Evolutionary conservation across 768 basidiomycete genomes (phyloP).

Genomic region (Gloeostereum incarnatum): DNA sequence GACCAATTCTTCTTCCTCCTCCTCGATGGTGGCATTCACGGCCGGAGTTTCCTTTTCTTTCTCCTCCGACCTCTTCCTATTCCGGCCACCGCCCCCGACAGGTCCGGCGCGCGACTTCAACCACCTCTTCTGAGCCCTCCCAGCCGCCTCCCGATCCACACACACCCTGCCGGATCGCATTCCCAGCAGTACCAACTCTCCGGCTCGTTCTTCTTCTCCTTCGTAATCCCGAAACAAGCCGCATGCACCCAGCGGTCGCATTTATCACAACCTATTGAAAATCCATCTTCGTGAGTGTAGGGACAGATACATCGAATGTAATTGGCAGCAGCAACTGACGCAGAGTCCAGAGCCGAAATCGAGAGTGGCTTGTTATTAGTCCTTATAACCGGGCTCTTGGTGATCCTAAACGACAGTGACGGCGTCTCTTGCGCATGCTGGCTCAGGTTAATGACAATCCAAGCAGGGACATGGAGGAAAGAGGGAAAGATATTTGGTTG

Average conservation of each 20-base stretch:
- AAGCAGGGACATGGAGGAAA: no score
- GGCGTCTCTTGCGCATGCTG: no score
- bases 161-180: slow-evolving; percentile 36
- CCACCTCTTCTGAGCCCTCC: slow-evolving; percentile 32
- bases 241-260: slow-evolving; percentile 83
- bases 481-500: no score
- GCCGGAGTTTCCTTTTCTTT: slow-evolving; percentile 13
- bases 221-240: slow-evolving; percentile 60
- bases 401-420: no score
- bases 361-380: no score
- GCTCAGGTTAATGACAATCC: no score
- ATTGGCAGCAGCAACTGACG: no score
- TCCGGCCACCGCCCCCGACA: slow-evolving; percentile 9
- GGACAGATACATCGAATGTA: slow-evolving; percentile 80
- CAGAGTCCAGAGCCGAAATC: no score
- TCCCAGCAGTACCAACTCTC: no score
- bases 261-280: slow-evolving; percentile 76
- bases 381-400: no score
- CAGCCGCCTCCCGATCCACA: no score
- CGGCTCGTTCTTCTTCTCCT: slow-evolving; percentile 49
- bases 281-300: slow-evolving; percentile 65
- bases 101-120: slow-evolving; percentile 22
- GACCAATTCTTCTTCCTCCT: slow-evolving; percentile 43
- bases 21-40: slow-evolving; percentile 19
- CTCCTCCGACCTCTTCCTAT: slow-evolving; percentile 25